Evolutionary conservation across 345 rosid species (phyloP), one percentile per base, ranked within the genome.

Genomic region (Erysimum cheiranthoides): DNA sequence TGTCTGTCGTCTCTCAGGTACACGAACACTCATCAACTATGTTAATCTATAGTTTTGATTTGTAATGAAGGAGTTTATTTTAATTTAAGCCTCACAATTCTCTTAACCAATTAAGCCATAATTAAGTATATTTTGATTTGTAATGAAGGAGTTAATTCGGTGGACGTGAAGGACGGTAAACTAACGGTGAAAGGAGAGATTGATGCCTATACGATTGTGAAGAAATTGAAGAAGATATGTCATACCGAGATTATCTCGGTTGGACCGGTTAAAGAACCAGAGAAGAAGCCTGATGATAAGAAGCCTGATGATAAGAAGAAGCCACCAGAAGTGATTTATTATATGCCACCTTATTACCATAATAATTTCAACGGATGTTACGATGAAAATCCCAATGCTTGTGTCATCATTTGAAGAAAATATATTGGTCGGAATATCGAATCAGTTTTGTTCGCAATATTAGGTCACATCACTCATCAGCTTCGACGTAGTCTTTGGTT

Each of bases 201-300:
- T 10, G 96, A 90, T 80, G 73, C 89, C 1, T 88, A 82, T 1
- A 0, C 1, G 5, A 59, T 85, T 10, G 88, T 78, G 60, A 58
- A 78, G 67, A 88, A 87, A 76, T 27, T 90, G 71, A 84, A 85
- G 75, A 90, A 87, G 73, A 14, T 83, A 0, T 88, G 90, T 43
- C 49, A 52, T 75, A 79, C 93, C 6, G 81, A 83, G 0, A 84
- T 88, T 27, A n/a, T 90, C 3, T 68, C 86, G 2, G 89, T 90
- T 4, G 93, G 91, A 61, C 90, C 93, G 21, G 88, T 82, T 39
- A 88, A 88, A 68, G 87, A 90, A 71, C 83, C 84, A 0, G 86
- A 86, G 71, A 77, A 82, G 78, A 84, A 84, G 73, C 75, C 85
- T 11, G 71, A 70, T 8, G 39, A 69, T 11, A 35, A 74, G 27